Base-by-base conservation (phyloP, 2,329 filamentous ascomycete genomes). In the Dichotomopilus funicola region DNA sequence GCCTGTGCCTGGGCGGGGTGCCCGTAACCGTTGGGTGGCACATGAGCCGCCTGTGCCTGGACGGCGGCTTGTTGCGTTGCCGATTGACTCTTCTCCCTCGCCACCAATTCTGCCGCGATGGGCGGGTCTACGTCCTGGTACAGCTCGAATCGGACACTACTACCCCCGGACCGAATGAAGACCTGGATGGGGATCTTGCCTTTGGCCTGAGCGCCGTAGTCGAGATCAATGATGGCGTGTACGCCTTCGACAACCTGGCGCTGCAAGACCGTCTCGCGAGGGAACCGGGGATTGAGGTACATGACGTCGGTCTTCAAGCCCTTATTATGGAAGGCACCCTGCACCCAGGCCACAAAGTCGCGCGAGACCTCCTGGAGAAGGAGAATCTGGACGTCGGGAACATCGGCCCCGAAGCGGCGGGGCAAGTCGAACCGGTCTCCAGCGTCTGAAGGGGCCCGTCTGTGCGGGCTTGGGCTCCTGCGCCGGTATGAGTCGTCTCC, bases 381-480 rank as follows among this genome's bases (percentile, higher is more conserved):
- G 34, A 96, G 81, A 35, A 97, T 83, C 68, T 96, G 91, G 12
- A 96, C 87, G 64, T 97, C 91, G 2, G 92, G 91, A 27, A 96
- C 85, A 61, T 94, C 83, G 55, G 80, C 75, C 4, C 88, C 84
- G 56, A 84, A 81, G 55, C 91, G 80, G 54, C 85, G 81, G 44
- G 90, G 89, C 6, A 95, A 80, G 35, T 88, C 86, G 10, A 91
- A 75, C 38, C 82, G 75, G 59, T 87, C 82, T 37, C 75, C 73
- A 27, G 19, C 19, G 53, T 86, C 79, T 55, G 77, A 72, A 27
- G 79, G 71, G 49, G 78, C 71, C 36, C 78, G 65, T 4, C 71
- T 69, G 58, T 75, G 73, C 0, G 89, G 89, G 58, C 85, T 90
- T 3, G 85, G 84, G 58, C 86, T 91, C 59, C 89, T 79, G 61